Base-by-base conservation (phyloP, 2,329 filamentous ascomycete genomes). In the Fusarium verticillioides region DNA sequence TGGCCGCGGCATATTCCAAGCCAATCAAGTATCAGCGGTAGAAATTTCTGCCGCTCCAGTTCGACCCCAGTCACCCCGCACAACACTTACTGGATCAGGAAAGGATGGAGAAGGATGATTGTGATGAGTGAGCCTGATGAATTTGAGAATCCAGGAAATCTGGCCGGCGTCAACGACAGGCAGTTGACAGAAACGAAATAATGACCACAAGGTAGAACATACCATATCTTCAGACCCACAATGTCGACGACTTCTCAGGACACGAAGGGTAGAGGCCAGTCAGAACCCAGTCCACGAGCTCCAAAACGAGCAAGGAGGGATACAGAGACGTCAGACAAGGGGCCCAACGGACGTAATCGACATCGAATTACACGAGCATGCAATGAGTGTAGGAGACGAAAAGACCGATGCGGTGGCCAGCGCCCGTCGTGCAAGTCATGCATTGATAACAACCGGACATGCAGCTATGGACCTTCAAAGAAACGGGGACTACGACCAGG, bases 401-500 rank as follows among this genome's bases (percentile, higher is more conserved):
- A 67, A 18, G 62, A 67, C 13, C 9, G 64, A 4, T 67, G 64
- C 13, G 63, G 44, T 13, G 64, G 64, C 0, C 64, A 67, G 8
- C 39, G 32, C 0, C 64, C 64, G 0, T 60, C 62, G 0, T 67
- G 64, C 36, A 53, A 18, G 11, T 66, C 64, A 4, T 67, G 64
- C 16, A 16, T 52, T 2, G 64, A 66, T 8, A 66, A 39, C 0
- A 39, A 42, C 2, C 62, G 64, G 0, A 13, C 16, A 26, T 67
- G 64, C 44, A 67, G 46, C 10, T 67, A 67, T 40, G 62, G 54
- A 2, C 64, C 64, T 2, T 66, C 64, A 13, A 67, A 67, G 34
- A 67, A 66, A 15, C 44, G 64, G 0, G 62, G 62, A 6, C 28
- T 67, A 0, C 52, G 62, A 4, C 39, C 64, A 3, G 64, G 64